Conservation (phyloP, 305 asterid genomes). For the Fraxinus dipetala region DNA sequence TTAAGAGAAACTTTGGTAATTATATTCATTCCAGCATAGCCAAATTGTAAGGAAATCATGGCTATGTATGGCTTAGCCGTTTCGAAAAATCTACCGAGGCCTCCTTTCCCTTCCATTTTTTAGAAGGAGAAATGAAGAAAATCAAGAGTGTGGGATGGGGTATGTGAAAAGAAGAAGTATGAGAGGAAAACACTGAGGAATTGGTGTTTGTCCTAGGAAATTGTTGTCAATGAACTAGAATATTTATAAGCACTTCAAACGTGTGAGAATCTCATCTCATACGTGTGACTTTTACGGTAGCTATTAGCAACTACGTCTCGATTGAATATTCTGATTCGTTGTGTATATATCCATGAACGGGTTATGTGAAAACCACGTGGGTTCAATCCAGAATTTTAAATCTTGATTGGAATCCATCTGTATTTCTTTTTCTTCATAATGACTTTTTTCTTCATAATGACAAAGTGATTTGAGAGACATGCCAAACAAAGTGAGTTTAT, state of each 20-base stretch:
- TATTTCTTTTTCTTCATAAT: constrained; percentile 19
- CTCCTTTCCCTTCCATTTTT: no score
- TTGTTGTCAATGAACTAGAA: constrained; percentile 11
- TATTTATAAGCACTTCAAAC: constrained; percentile 46
- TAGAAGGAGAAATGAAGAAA: background rate
- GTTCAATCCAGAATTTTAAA: constrained; percentile 2
- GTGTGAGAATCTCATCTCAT: constrained; percentile 19
- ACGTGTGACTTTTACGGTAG: constrained; percentile 20
- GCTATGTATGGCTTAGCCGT: no score
- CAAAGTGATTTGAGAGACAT: constrained; percentile 36
- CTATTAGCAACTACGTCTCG: constrained; percentile 19
- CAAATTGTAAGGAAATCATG: no score
- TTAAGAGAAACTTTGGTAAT: no score
- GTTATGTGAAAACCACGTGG: constrained; percentile 39
- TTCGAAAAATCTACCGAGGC: no score
- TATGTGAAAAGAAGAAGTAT: constrained; percentile 1
- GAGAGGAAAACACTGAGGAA: constrained; percentile 55
- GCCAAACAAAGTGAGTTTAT: constrained; percentile 20
- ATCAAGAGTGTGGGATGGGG: background rate
- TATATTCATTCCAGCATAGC: no score
- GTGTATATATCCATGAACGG: constrained; percentile 11
- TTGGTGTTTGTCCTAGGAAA: constrained; percentile 59
- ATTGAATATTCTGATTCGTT: constrained; percentile 53
- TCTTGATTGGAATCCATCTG: constrained; percentile 22
- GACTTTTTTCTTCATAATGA: constrained; percentile 37